A percentile compares a stretch with the other conserved stretches of the same genome.
Evolutionary conservation across 345 rosid genomes (phyloP).

Genomic region (Kernera saxatilis): DNA sequence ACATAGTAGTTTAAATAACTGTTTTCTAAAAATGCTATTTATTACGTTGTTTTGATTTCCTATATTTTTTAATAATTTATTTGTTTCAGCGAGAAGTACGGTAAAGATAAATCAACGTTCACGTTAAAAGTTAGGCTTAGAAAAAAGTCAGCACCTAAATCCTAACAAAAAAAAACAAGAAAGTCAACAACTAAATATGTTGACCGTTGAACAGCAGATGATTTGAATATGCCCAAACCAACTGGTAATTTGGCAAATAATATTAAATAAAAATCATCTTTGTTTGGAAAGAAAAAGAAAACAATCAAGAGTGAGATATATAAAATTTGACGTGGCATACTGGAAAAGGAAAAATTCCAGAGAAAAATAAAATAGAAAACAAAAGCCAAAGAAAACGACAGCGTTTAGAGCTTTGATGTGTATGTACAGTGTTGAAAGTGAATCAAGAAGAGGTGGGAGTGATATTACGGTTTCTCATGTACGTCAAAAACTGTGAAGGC

Average conservation of each 20-base stretch:
- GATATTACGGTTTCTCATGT: slow-evolving; percentile 67
- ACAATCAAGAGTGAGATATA: background rate
- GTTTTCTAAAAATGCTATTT: too few species aligned
- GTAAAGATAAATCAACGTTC: slow-evolving; percentile 2
- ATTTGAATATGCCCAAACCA: background rate
- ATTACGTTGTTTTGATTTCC: background rate
- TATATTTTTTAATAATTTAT: background rate
- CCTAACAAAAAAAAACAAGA: background rate
- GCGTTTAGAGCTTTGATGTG: background rate
- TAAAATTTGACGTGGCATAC: slow-evolving; percentile 12
- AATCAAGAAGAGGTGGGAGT: slow-evolving; percentile 36
- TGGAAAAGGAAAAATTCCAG: slow-evolving; percentile 26
- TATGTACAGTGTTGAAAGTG: slow-evolving; percentile 14
- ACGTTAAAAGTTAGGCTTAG: background rate
- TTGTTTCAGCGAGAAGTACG: slow-evolving; percentile 1
- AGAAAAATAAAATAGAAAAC: background rate
- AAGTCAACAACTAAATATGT: slow-evolving; percentile 1
- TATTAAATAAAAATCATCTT: background rate
- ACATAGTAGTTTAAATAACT: too few species aligned
- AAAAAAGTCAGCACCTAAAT: slow-evolving; percentile 21
- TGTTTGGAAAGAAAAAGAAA: background rate
- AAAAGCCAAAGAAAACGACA: background rate
- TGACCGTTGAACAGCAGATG: slow-evolving; percentile 14
- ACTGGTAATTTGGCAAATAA: background rate
- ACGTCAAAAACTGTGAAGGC: slow-evolving; percentile 76